These are phyloP conservation scores for Drosera capensis DNA, from an alignment of 148 eudicot species.

Conservation along the genomic window DNA sequence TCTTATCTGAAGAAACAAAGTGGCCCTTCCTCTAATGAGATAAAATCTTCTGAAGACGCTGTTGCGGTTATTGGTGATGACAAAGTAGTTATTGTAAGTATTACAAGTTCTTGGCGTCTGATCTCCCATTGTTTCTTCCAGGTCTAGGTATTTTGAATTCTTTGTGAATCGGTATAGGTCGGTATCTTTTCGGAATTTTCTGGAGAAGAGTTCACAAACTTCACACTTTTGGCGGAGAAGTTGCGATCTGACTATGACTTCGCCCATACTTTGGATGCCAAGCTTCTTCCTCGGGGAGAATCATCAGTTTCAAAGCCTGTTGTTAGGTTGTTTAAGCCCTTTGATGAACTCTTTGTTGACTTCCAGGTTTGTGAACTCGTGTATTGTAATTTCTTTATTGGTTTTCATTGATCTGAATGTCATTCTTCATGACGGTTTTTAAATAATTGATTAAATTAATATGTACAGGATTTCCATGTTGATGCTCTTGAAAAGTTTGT, in stretches of 20 bases:
- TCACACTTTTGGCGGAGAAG: conserved; percentile 40
- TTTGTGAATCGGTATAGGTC: conserved; percentile 20
- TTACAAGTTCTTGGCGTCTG: background rate
- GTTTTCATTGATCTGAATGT: background rate
- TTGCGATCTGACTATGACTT: conserved; percentile 58
- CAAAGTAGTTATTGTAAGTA: conserved; percentile 50
- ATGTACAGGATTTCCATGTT: conserved; percentile 38
- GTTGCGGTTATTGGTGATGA: conserved; percentile 18
- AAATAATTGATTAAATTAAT: conserved; percentile 1
- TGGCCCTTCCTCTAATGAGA: conserved; percentile 54
- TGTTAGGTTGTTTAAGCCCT: conserved; percentile 58
- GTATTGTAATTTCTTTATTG: too few species aligned
- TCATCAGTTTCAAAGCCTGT: conserved; percentile 28
- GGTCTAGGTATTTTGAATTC: background rate
- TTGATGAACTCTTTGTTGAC: conserved; percentile 56
- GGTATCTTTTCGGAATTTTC: conserved; percentile 60
- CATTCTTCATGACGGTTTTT: background rate
- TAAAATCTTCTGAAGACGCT: conserved; percentile 38
- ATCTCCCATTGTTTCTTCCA: background rate
- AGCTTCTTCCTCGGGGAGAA: conserved; percentile 59
- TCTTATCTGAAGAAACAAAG: conserved; percentile 44
- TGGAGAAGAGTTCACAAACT: conserved; percentile 46
- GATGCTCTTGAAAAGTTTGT: conserved; percentile 45
- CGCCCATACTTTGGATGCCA: conserved; percentile 48
- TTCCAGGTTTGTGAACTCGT: conserved; percentile 24